phyloP scores from a whole-genome alignment of 2,329 filamentous ascomycete genomes.

The Penicillium sp. region DNA sequence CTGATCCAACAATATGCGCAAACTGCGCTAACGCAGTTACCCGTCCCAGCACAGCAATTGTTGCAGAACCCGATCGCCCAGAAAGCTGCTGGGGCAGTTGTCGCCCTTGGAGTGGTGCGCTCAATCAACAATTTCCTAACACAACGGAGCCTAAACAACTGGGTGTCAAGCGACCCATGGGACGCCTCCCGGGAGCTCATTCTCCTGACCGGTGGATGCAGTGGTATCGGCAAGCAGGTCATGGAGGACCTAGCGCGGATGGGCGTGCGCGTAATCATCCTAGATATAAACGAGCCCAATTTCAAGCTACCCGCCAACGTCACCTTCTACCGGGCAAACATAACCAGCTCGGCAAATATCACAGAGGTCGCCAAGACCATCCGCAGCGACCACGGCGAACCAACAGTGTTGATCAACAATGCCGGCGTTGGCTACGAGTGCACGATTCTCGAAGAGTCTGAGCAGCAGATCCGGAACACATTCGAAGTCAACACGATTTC shows the following conservation, averaged over 20 bases:
- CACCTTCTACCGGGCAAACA: constrained; percentile 39
- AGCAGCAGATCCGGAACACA: constrained; percentile 47
- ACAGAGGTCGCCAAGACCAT: constrained; percentile 38
- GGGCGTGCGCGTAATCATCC: constrained; percentile 35
- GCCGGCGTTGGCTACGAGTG: constrained; percentile 50
- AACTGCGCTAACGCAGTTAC: constrained; percentile 25
- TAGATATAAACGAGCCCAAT: constrained; percentile 38
- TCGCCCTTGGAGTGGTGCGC: constrained; percentile 27
- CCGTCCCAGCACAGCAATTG: constrained; percentile 26
- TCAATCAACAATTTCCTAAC: constrained; percentile 31
- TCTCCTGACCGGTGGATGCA: constrained; percentile 38
- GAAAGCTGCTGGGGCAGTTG: constrained; percentile 24
- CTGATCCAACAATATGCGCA: constrained; percentile 27
- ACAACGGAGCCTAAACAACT: constrained; percentile 33
- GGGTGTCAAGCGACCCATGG: constrained; percentile 27
- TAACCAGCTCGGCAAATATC: constrained; percentile 36
- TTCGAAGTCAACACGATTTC: constrained; percentile 56
- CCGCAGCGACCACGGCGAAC: constrained; percentile 42
- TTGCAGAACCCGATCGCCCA: constrained; percentile 29
- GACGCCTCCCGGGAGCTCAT: constrained; percentile 31
- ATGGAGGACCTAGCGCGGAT: constrained; percentile 30
- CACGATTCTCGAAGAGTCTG: constrained; percentile 48
- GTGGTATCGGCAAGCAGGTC: constrained; percentile 41
- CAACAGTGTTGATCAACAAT: constrained; percentile 52
- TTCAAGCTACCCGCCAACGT: constrained; percentile 34